Conservation (phyloP, 2,329 filamentous ascomycete species). For the Penicillium sp. region DNA sequence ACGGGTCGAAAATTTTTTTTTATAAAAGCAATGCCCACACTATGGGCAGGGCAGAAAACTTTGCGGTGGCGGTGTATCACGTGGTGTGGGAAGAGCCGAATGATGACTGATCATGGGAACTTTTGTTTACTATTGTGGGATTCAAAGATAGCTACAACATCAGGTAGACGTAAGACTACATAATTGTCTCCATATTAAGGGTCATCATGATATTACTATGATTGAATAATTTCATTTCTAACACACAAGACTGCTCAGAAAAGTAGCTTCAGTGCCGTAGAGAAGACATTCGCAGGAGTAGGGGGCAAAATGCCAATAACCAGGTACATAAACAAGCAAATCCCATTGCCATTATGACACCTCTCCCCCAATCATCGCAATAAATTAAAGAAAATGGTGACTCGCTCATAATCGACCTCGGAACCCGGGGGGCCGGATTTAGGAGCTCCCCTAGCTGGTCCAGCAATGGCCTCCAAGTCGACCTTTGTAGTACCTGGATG, state of each 20-base stretch:
- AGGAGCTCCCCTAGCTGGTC: conserved; percentile 59
- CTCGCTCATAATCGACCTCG: conserved; percentile 68
- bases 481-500: conserved; percentile 73
- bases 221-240: neutral
- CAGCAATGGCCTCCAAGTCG: conserved; percentile 74
- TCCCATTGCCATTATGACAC: neutral
- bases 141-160: neutral
- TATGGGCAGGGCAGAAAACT: conserved; percentile 24
- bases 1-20: conserved; percentile 28
- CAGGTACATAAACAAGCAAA: neutral
- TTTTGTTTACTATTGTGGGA: neutral
- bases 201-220: neutral
- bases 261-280: neutral
- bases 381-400: conserved; percentile 74
- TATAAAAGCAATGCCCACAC: conserved; percentile 27
- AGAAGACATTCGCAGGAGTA: neutral
- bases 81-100: conserved; percentile 10
- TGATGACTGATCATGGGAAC: neutral
- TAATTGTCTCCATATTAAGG: too few relatives aligned
- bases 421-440: conserved; percentile 60
- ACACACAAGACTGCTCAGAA: neutral
- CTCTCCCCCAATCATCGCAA: conserved; percentile 42
- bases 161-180: neutral
- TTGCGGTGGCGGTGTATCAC: conserved; percentile 26
- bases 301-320: too few relatives aligned